These are phyloP conservation scores for Fusarium sp. DNA, from an alignment of 2,329 filamentous ascomycete genomes.

Conservation along the genomic window DNA sequence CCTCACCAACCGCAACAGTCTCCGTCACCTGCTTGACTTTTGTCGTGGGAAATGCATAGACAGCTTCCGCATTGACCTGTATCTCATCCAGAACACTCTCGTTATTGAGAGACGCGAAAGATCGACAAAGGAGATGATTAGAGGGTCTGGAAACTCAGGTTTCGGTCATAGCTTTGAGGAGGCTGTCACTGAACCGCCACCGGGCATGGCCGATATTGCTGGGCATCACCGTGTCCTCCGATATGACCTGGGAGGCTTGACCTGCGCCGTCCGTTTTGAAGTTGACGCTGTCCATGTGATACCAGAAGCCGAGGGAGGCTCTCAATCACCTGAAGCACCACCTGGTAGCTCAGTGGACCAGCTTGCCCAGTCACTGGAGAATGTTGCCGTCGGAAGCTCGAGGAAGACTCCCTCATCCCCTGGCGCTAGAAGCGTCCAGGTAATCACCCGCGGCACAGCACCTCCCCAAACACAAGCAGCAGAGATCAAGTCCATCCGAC, in stretches of 20 bases:
- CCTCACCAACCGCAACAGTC: constrained; percentile 43
- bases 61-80: constrained; percentile 36
- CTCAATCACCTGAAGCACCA: neutral
- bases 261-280: constrained; percentile 34
- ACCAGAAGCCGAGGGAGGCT: neutral
- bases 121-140: neutral
- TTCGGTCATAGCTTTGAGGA: constrained; percentile 28
- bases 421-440: neutral
- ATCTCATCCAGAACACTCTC: constrained; percentile 17
- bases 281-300: constrained; percentile 20
- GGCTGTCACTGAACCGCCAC: constrained; percentile 10
- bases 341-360: neutral
- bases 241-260: constrained; percentile 32
- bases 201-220: neutral
- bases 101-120: constrained; percentile 29
- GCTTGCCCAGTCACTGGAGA: neutral
- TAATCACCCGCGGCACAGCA: neutral
- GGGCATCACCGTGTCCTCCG: constrained; percentile 31
- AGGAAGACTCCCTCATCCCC: neutral
- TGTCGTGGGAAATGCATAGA: constrained; percentile 14
- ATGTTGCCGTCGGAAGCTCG: neutral
- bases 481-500: constrained; percentile 36
- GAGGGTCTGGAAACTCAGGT: neutral
- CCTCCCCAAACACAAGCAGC: constrained; percentile 13
- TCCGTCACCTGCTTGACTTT: constrained; percentile 42